Conservation (phyloP, 352 stramenopile species). For the Phytophthora meadii region DNA sequence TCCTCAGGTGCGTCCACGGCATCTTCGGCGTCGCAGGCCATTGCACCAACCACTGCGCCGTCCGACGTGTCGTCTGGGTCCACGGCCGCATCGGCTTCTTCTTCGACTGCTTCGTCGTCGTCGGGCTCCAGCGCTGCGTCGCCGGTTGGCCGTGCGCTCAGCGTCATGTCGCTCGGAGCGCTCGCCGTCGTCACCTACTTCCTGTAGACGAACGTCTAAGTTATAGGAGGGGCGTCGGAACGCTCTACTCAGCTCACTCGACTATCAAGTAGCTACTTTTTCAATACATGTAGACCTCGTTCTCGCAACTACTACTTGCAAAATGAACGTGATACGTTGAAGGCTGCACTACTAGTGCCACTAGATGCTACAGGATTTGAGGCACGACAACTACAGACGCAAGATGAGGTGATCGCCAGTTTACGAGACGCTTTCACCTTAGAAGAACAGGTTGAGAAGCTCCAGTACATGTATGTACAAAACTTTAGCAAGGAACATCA, state of each 20-base stretch:
- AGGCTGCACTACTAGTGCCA: too few relatives aligned
- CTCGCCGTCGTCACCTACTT: constrained; percentile 32
- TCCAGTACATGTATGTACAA: too few relatives aligned
- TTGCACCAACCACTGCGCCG: constrained; percentile 11
- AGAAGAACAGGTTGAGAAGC: too few relatives aligned
- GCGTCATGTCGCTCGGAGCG: constrained; percentile 26
- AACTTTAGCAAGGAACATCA: too few relatives aligned
- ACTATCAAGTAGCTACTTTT: constrained; percentile 1
- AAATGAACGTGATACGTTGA: too few relatives aligned
- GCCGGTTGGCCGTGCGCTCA: constrained; percentile 15
- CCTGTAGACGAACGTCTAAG: constrained; percentile 27
- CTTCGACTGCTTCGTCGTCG: constrained; percentile 9
- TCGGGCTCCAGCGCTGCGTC: constrained; percentile 41
- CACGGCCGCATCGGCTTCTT: constrained; percentile 18
- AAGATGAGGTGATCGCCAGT: too few relatives aligned
- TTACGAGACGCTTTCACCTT: too few relatives aligned
- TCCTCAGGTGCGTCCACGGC: constrained; percentile 14
- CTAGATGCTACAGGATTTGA: too few relatives aligned
- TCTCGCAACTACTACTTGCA: neutral
- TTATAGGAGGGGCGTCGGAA: neutral
- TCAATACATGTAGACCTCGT: constrained; percentile 2
- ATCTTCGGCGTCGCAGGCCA: constrained; percentile 12
- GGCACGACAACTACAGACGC: too few relatives aligned
- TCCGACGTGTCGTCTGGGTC: constrained; percentile 1
- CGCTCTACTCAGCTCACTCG: neutral